Percentiles rank a stretch among this genome's conserved stretches.
Evolutionary conservation across 2,329 filamentous ascomycete genomes (phyloP).

Genomic region (Fonsecaea multimorphosa): DNA sequence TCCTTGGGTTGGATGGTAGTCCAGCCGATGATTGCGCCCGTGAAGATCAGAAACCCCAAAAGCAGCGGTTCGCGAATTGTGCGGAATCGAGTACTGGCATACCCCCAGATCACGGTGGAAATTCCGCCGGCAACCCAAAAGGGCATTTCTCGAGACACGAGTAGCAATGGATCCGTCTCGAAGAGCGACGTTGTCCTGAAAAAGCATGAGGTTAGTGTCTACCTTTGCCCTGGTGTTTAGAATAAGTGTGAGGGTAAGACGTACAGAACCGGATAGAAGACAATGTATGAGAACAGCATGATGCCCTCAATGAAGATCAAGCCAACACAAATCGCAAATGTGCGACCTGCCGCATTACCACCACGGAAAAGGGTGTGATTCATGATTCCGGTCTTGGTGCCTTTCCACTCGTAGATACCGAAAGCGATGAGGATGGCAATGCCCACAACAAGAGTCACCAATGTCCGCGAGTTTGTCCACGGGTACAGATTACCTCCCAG

Average conservation of each 20-base stretch:
- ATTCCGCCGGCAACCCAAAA: conserved; percentile 32
- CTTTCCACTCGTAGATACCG: conserved; percentile 37
- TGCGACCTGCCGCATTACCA: conserved; percentile 28
- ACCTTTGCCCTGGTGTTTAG: too few species aligned
- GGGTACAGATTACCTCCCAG: conserved; percentile 33
- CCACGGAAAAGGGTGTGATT: conserved; percentile 35
- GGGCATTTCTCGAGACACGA: conserved; percentile 27
- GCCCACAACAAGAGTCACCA: conserved; percentile 29
- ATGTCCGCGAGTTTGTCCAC: conserved; percentile 32
- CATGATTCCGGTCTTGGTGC: conserved; percentile 32
- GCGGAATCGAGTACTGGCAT: conserved; percentile 27
- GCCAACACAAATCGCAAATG: conserved; percentile 33
- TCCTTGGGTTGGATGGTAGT: conserved; percentile 31
- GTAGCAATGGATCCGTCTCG: conserved; percentile 29
- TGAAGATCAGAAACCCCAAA: conserved; percentile 34
- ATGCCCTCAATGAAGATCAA: conserved; percentile 37
- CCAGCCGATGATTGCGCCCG: conserved; percentile 31
- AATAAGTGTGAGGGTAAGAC: conserved; percentile 4
- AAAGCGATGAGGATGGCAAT: conserved; percentile 33
- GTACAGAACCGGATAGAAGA: conserved; percentile 37
- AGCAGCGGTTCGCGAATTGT: conserved; percentile 36
- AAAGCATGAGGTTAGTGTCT: background rate
- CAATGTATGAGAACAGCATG: conserved; percentile 35
- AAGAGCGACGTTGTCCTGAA: conserved; percentile 31
- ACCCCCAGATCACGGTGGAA: conserved; percentile 31